Evolutionary conservation across 768 basidiomycete genomes (phyloP), one percentile per base, ranked within the genome.

Genomic region (Lactarius psammicola): DNA sequence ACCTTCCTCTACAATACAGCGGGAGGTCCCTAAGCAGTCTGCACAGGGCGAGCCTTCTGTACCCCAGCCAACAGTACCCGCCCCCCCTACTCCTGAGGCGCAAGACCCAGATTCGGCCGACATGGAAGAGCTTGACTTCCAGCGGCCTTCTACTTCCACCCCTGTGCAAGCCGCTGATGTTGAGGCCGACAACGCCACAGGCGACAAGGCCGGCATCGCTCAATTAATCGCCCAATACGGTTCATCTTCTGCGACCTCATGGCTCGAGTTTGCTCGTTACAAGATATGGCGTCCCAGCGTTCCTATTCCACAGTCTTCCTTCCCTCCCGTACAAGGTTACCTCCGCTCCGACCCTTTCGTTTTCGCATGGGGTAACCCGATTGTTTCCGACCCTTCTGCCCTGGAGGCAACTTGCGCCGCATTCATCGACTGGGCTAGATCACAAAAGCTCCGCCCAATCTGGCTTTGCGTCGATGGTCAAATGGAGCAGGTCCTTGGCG

Each of bases 241-340:
- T 20, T 87, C 88, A 38, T 84, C 86, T 8, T 84, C 84, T 60
- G 82, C 87, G 49, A 90, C 87, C 0, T 83, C 87, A 10, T 90
- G 87, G 87, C 79, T 88, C 10, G 88, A 92, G 72, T 68, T 65
- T 77, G 81, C 69, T 53, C 77, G 73, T 68, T 80, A 76, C 76
- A 74, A 78, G 23, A 76, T 82, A 28, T 83, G 82, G 81, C 82
- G 84, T 2, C 82, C 87, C 0, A 81, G 87, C 54, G 87, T 86
- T 4, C 88, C 86, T 75, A 83, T 87, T 72, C 78, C 79, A 20
- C 72, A 77, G 63, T 79, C 81, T 59, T 75, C 77, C 4, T 86
- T 83, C 71, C 78, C 83, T 9, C 85, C 89, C 66, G 81, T 82
- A 4, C 88, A 86, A 80, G 88, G 88, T 4, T 81, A 84, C 68